Percentiles rank a stretch among this genome's conserved stretches.
Conservation (phyloP, 2,329 filamentous ascomycete genomes). For the Verticillium dahliae region DNA sequence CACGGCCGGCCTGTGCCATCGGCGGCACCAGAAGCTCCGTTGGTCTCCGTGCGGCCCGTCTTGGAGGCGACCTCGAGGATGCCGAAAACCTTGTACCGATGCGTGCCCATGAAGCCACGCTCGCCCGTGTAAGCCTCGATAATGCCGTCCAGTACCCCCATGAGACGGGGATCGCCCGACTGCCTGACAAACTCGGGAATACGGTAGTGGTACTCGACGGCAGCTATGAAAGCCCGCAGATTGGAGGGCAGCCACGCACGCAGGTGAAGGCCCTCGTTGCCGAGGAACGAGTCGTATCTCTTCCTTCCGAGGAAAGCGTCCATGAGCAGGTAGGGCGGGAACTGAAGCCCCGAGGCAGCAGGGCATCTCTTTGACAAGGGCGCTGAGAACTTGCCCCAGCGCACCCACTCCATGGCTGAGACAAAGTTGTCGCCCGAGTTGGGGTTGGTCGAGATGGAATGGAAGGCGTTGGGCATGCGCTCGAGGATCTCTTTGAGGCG, state of each 20-base stretch:
- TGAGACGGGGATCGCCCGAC: constrained; percentile 40
- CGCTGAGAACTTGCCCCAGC: constrained; percentile 44
- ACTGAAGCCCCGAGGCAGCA: constrained; percentile 43
- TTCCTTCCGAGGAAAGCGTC: constrained; percentile 47
- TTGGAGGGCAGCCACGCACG: constrained; percentile 49
- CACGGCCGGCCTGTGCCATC: constrained; percentile 34
- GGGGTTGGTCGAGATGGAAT: constrained; percentile 46
- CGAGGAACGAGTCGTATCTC: constrained; percentile 45
- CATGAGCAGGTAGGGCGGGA: constrained; percentile 47
- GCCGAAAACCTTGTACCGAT: constrained; percentile 51
- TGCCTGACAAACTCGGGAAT: constrained; percentile 46
- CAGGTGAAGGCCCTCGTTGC: constrained; percentile 43
- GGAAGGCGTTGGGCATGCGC: constrained; percentile 46
- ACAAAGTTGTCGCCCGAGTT: constrained; percentile 45
- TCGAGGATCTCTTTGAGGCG: constrained; percentile 46
- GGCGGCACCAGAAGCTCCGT: constrained; percentile 39
- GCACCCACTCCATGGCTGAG: constrained; percentile 39
- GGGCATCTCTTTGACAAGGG: constrained; percentile 43
- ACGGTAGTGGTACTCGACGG: constrained; percentile 47
- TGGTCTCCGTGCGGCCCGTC: constrained; percentile 45
- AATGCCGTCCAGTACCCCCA: constrained; percentile 47
- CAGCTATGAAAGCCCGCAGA: constrained; percentile 46
- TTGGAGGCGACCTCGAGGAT: constrained; percentile 48
- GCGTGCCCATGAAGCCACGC: constrained; percentile 48
- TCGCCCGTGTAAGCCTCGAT: constrained; percentile 49